These are phyloP conservation scores for Malus orientalis DNA, from an alignment of 306 rosid genomes.

Conservation along the genomic window DNA sequence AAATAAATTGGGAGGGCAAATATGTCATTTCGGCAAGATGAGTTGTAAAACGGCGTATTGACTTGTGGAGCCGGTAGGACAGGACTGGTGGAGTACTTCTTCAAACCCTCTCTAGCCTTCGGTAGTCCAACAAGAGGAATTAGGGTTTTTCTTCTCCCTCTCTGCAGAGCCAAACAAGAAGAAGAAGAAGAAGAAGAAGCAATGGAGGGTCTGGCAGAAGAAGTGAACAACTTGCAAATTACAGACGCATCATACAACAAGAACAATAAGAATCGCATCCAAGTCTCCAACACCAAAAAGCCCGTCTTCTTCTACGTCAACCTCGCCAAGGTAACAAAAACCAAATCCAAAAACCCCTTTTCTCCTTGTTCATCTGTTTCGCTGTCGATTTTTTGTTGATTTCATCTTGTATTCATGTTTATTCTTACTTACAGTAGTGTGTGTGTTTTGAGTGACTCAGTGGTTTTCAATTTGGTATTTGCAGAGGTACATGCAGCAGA, in stretches of 20 bases:
- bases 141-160: not conserved
- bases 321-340: conserved; percentile 47
- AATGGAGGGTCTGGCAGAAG: conserved; percentile 56
- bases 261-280: conserved; percentile 61
- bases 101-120: not conserved
- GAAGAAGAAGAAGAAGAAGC: not conserved
- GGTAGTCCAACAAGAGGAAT: not conserved
- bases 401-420: not conserved
- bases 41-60: not conserved
- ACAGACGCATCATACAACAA: conserved; percentile 22
- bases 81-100: not conserved
- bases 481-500: conserved; percentile 76
- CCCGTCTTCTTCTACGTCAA: conserved; percentile 73
- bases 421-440: not conserved
- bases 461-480: not conserved
- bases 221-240: conserved; percentile 41
- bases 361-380: not conserved
- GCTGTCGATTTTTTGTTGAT: not conserved
- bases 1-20: not conserved
- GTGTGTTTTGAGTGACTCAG: not conserved
- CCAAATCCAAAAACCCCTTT: not conserved
- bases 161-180: no score
- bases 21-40: not conserved
- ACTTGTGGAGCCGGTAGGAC: not conserved
- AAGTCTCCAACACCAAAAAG: conserved; percentile 67